Evolutionary conservation across 345 rosid species (phyloP).

Genomic region (Capsella bursapastoris): DNA sequence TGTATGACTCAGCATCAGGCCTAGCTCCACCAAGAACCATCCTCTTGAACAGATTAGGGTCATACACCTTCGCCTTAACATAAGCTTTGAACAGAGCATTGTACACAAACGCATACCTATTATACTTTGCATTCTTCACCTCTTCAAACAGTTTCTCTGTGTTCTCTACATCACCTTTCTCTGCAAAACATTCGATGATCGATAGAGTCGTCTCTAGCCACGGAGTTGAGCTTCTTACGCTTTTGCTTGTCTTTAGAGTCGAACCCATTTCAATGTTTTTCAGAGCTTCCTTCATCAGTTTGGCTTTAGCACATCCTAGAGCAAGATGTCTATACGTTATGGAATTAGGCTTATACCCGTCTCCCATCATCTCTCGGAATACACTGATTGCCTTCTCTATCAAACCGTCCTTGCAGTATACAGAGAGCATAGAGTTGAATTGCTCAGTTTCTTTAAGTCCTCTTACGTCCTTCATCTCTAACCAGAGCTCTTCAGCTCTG

Average conservation of each 20-base stretch:
- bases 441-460: conserved; percentile 70
- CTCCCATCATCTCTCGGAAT: conserved; percentile 65
- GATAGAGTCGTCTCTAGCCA: conserved; percentile 90
- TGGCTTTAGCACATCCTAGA: conserved; percentile 80
- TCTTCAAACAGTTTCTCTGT: conserved; percentile 80
- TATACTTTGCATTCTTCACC: conserved; percentile 65
- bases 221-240: conserved; percentile 67
- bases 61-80: conserved; percentile 69
- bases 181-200: conserved; percentile 73
- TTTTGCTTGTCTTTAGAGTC: conserved; percentile 53
- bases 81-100: conserved; percentile 83
- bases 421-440: conserved; percentile 75
- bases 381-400: conserved; percentile 64
- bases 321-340: conserved; percentile 86
- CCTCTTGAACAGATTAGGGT: conserved; percentile 79
- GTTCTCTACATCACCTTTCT: conserved; percentile 70
- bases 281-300: conserved; percentile 63
- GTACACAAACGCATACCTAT: conserved; percentile 75
- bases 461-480: conserved; percentile 65
- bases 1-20: conserved; percentile 92
- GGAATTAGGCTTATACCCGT: conserved; percentile 71
- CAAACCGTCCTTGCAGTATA: conserved; percentile 67
- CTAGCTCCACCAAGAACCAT: conserved; percentile 90
- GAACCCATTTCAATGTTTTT: conserved; percentile 68
- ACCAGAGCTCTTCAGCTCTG: conserved; percentile 84